Evolutionary conservation across 768 basidiomycete genomes (phyloP).

Genomic region (Calvatia gigantea): DNA sequence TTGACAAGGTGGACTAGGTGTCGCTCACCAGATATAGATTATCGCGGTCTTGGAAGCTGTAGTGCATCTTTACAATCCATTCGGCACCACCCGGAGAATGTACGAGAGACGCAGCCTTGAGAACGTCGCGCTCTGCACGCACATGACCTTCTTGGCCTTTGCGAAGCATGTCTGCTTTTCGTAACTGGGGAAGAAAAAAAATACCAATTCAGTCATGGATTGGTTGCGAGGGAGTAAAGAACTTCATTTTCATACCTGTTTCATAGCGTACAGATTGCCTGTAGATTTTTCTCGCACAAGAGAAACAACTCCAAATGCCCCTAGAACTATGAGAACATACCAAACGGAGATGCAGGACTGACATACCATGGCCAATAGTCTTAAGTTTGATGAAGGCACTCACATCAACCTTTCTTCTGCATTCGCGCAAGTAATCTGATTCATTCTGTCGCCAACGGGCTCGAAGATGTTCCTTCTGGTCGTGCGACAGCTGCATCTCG

Average conservation of each 20-base stretch:
- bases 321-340: slow-evolving; percentile 37
- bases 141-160: slow-evolving; percentile 98
- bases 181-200: slow-evolving; percentile 49
- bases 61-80: slow-evolving; percentile 92
- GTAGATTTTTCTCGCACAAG: slow-evolving; percentile 81
- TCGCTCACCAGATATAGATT: slow-evolving; percentile 85
- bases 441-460: slow-evolving; percentile 84
- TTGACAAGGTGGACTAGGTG: slow-evolving; percentile 24
- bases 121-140: slow-evolving; percentile 90
- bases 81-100: slow-evolving; percentile 72
- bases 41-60: slow-evolving; percentile 95
- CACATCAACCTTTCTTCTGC: slow-evolving; percentile 76
- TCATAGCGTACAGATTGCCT: slow-evolving; percentile 91
- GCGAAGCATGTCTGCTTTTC: slow-evolving; percentile 89
- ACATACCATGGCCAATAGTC: slow-evolving; percentile 88
- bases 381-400: slow-evolving; percentile 87
- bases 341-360: slow-evolving; percentile 20
- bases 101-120: slow-evolving; percentile 85
- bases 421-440: slow-evolving; percentile 84
- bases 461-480: slow-evolving; percentile 69
- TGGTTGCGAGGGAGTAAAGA: slow-evolving; percentile 5
- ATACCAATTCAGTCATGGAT: slow-evolving; percentile 15
- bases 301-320: slow-evolving; percentile 95
- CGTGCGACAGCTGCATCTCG: slow-evolving; percentile 63
- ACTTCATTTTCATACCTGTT: slow-evolving; percentile 60